Evolutionary conservation across 257 asterid species (phyloP).

Genomic region (Primulina tabacum): DNA sequence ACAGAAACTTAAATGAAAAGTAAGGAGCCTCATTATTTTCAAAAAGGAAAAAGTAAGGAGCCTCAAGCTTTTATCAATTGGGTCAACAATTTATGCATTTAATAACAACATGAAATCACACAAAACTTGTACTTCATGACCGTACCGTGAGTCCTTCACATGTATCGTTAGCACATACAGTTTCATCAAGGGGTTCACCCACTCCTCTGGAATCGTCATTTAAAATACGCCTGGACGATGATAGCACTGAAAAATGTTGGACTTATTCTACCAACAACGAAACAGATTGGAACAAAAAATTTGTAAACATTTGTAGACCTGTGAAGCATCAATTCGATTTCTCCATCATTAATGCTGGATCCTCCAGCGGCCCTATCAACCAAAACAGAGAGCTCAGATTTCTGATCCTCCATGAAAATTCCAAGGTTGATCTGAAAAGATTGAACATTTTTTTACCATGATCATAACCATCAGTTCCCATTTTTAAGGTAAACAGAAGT

Average conservation of each 20-base stretch:
- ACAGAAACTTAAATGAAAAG: too few species aligned
- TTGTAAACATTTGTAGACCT: conserved; percentile 38
- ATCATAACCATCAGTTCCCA: background rate
- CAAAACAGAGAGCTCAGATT: conserved; percentile 64
- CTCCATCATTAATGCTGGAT: conserved; percentile 78
- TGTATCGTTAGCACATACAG: conserved; percentile 43
- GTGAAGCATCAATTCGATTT: conserved; percentile 81
- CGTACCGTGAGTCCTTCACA: conserved; percentile 75
- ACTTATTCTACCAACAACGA: conserved; percentile 1
- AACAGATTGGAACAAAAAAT: background rate
- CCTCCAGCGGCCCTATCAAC: conserved; percentile 94
- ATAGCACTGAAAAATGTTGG: background rate
- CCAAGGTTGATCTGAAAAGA: conserved; percentile 73
- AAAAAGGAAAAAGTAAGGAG: too few species aligned
- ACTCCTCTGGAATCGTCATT: conserved; percentile 65
- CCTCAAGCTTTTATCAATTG: background rate
- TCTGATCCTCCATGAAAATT: conserved; percentile 55
- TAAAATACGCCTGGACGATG: conserved; percentile 52
- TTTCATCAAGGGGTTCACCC: conserved; percentile 64
- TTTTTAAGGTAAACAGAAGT: too few species aligned
- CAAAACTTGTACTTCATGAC: background rate
- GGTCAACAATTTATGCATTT: background rate
- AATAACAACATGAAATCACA: background rate
- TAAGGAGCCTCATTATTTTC: too few species aligned
- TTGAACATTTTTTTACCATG: background rate